Evolutionary conservation across 768 basidiomycete genomes (phyloP).

Genomic region (Lentinula detonsa): DNA sequence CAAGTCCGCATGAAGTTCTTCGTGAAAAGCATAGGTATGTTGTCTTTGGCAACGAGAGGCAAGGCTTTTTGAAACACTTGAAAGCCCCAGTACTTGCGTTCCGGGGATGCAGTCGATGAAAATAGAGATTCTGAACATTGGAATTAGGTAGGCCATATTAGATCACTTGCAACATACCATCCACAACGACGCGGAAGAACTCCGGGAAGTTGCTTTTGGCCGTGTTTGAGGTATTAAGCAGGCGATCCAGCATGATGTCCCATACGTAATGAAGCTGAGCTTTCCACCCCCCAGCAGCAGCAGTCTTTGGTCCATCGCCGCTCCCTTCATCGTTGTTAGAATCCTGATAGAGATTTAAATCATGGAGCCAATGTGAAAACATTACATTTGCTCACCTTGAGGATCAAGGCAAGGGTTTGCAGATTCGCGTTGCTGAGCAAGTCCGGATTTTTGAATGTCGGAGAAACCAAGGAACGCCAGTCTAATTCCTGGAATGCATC

Average conservation of each 20-base stretch:
- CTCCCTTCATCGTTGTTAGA: slow-evolving; percentile 51
- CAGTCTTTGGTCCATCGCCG: slow-evolving; percentile 38
- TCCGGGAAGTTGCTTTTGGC: slow-evolving; percentile 73
- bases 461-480: slow-evolving; percentile 61
- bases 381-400: slow-evolving; percentile 57
- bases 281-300: slow-evolving; percentile 63
- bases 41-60: slow-evolving; percentile 53
- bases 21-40: slow-evolving; percentile 84
- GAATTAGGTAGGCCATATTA: background rate
- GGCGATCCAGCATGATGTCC: slow-evolving; percentile 73
- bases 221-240: slow-evolving; percentile 39
- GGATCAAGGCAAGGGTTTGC: slow-evolving; percentile 60
- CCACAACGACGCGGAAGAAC: slow-evolving; percentile 87
- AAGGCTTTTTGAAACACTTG: slow-evolving; percentile 81
- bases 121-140: slow-evolving; percentile 72
- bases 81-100: slow-evolving; percentile 97
- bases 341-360: slow-evolving; percentile 35
- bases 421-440: slow-evolving; percentile 72
- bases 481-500: slow-evolving; percentile 49
- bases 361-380: background rate
- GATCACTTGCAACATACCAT: slow-evolving; percentile 49
- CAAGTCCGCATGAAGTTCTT: slow-evolving; percentile 94
- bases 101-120: slow-evolving; percentile 72
- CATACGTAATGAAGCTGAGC: slow-evolving; percentile 91
- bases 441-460: slow-evolving; percentile 72